Conservation (phyloP, 371 early-diverging fungal species). For the Mortierella sp. region DNA sequence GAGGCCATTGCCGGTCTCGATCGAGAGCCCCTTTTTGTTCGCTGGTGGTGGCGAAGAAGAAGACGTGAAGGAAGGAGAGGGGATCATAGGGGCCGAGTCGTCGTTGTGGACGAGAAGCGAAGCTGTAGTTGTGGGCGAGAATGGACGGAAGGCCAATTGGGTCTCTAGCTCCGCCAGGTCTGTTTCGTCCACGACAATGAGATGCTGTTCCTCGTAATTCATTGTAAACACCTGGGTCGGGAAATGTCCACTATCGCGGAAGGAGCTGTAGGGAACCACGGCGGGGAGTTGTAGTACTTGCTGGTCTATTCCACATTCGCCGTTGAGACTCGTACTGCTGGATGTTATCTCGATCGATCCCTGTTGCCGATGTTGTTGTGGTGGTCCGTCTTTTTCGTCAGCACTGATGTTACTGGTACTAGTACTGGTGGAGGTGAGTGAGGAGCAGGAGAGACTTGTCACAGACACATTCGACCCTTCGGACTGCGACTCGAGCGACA, state of each 20-base stretch:
- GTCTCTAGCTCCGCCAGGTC: background rate
- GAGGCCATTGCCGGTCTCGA: background rate
- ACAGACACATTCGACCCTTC: conserved; percentile 2
- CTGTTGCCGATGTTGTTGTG: background rate
- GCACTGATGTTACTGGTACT: background rate
- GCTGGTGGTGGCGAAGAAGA: background rate
- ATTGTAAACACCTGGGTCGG: conserved; percentile 10
- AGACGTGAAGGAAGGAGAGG: background rate
- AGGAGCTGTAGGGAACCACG: background rate
- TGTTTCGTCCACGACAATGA: background rate
- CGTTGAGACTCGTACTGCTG: too few species aligned
- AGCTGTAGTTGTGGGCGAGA: background rate
- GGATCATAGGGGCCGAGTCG: background rate
- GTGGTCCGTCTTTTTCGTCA: background rate
- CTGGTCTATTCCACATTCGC: background rate
- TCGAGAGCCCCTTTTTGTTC: background rate
- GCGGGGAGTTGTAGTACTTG: background rate
- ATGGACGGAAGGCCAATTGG: background rate
- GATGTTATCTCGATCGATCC: background rate
- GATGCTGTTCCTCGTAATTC: background rate
- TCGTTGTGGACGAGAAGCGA: background rate
- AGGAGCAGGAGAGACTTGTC: conserved; percentile 9
- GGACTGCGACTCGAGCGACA: background rate
- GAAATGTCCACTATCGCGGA: conserved; percentile 37
- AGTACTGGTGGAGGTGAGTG: background rate